Evolutionary conservation across 192 early-diverging fungal genomes (phyloP).

Genomic region (Linderina pennispora): DNA sequence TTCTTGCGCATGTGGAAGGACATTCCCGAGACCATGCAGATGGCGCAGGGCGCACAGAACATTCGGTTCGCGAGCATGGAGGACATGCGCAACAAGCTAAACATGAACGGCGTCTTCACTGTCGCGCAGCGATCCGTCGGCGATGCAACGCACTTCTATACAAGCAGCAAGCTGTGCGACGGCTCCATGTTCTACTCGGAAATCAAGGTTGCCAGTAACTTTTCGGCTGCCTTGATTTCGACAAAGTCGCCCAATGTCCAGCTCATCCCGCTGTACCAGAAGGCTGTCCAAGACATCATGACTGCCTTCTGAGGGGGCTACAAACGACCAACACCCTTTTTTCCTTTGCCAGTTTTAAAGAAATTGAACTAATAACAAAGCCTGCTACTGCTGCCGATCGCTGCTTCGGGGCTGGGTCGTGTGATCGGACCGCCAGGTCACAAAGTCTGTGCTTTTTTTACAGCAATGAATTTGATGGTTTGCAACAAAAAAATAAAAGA

Average conservation of each 20-base stretch:
- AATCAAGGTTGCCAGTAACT: constrained; percentile 51
- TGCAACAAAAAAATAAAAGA: too few relatives aligned
- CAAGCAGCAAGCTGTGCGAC: constrained; percentile 50
- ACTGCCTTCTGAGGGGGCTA: constrained; percentile 35
- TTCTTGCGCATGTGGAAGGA: constrained; percentile 55
- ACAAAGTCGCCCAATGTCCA: constrained; percentile 38
- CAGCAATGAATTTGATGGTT: background rate
- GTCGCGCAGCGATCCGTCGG: constrained; percentile 57
- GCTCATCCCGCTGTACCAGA: constrained; percentile 38
- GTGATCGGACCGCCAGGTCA: background rate
- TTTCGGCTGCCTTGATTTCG: constrained; percentile 26
- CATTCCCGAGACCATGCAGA: constrained; percentile 32
- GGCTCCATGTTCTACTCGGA: constrained; percentile 58
- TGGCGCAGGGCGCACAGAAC: constrained; percentile 10
- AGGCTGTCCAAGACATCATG: constrained; percentile 44
- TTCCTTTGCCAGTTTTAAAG: too few relatives aligned
- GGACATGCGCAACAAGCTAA: constrained; percentile 51
- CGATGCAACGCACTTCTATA: constrained; percentile 55
- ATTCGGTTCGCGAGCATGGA: constrained; percentile 36
- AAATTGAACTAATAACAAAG: too few relatives aligned
- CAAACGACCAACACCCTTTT: background rate
- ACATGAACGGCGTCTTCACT: constrained; percentile 56
- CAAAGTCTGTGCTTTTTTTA: background rate
- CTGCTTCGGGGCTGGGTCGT: too few relatives aligned
- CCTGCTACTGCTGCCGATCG: too few relatives aligned